Base-by-base conservation (phyloP, 1,284 basidiomycete species). In the Ceratobasidium theobromae region DNA sequence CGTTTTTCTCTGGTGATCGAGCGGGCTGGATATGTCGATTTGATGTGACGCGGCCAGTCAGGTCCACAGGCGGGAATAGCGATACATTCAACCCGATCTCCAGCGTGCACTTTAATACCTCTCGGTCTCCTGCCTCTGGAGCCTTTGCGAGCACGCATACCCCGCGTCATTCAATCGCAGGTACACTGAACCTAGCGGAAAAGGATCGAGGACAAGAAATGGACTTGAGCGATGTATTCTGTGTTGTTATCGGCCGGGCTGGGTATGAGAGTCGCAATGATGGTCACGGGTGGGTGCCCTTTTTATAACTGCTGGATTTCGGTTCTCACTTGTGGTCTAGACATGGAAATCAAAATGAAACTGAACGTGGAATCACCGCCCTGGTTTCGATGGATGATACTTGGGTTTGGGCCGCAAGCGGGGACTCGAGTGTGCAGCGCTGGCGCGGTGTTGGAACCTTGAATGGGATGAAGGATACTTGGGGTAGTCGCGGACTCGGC, bases 1-100 rank as follows among this genome's bases (percentile, higher is more conserved):
- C 87, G 1, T 99, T 99, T 79, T 98, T 97, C 78, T 98, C 95
- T 1, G 97, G 96, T 16, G 97, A 98, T 71, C 85, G 93, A 38
- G 86, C 91, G 14, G 97, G 96, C 0, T 79, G 89, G 65, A 87
- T 99, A 0, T 95, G 93, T 75, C 89, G 88, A 70, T 89, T 96
- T 35, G 95, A 99, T 72, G 86, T 95, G 25, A 62, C 57, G 1
- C 57, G 51, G 32, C 57, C 57, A 4, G 45, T 27, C 9, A 5
- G 49, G 8, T 11, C 49, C 27, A 12, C 30, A 5, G 46, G 46
- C 46, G 46, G 46, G 11, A 40, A 27, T 18, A 43, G 23, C 54
- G 53, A 54, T 12, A 40, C 53, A 21, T 54, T 54, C 32, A 46
- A 46, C 9, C 49, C 49, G 3, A 32, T 23, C 11, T 23, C 49